A percentile compares a stretch with the other conserved stretches of the same genome.
Conservation (phyloP, 768 basidiomycete genomes). For the Suillus ampliporus region DNA sequence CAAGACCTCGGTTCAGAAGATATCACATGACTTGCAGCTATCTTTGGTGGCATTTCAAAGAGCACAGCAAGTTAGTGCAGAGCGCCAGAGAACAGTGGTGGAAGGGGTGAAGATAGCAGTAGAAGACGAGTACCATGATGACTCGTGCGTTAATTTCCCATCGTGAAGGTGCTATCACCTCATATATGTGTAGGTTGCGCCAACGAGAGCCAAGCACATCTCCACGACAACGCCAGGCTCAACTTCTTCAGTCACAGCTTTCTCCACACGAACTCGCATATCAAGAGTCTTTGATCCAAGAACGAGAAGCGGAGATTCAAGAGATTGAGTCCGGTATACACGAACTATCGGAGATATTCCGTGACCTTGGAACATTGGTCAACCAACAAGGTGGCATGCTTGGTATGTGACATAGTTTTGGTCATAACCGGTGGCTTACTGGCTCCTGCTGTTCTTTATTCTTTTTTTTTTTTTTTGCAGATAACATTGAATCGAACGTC, state of each 20-base stretch:
- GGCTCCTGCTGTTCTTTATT: background rate
- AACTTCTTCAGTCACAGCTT: conserved; percentile 73
- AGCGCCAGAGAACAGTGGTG: conserved; percentile 88
- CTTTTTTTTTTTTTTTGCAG: conserved; percentile 52
- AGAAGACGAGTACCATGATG: conserved; percentile 56
- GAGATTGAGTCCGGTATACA: conserved; percentile 98
- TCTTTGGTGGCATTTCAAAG: conserved; percentile 92
- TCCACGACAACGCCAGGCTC: conserved; percentile 70
- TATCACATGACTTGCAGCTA: conserved; percentile 89
- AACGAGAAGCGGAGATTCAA: conserved; percentile 92
- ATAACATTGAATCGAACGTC: conserved; percentile 95
- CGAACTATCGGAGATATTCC: conserved; percentile 95
- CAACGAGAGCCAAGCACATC: conserved; percentile 46
- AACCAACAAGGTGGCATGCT: conserved; percentile 94
- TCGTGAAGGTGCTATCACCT: background rate
- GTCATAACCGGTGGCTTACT: background rate
- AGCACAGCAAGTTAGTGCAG: conserved; percentile 88
- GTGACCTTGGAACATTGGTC: conserved; percentile 93
- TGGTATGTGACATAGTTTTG: conserved; percentile 55
- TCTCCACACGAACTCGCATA: conserved; percentile 93
- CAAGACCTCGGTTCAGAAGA: conserved; percentile 88
- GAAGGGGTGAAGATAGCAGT: conserved; percentile 85
- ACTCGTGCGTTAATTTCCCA: background rate
- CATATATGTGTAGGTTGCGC: conserved; percentile 6
- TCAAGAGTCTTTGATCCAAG: conserved; percentile 83